Evolutionary conservation across 148 eudicot species (phyloP).

Genomic region (Rhododendron vialii): DNA sequence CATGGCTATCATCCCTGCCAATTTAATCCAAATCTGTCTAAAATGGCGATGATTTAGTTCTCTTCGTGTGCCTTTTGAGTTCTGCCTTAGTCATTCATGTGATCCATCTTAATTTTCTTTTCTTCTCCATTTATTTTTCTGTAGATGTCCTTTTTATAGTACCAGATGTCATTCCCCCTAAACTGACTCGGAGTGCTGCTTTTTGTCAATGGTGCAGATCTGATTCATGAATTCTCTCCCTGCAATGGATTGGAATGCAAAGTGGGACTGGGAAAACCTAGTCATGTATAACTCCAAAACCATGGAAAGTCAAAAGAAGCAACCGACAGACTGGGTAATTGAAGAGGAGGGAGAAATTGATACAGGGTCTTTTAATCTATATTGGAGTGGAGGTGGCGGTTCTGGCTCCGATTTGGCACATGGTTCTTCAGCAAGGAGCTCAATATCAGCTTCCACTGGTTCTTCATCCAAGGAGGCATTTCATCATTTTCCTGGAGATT

Average conservation of each 20-base stretch:
- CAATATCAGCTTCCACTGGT: conserved; percentile 71
- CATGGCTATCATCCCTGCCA: neutral
- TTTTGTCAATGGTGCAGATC: conserved; percentile 18
- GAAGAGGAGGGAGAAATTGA: conserved; percentile 65
- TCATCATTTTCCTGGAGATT: conserved; percentile 42
- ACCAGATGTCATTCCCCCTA: neutral
- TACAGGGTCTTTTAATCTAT: conserved; percentile 63
- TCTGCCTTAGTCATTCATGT: neutral
- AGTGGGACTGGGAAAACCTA: conserved; percentile 86
- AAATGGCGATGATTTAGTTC: neutral
- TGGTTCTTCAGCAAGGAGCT: conserved; percentile 73
- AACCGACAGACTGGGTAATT: conserved; percentile 50
- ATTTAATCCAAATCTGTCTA: neutral
- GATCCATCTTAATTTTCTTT: neutral
- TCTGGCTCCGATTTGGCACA: conserved; percentile 57
- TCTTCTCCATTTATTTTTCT: neutral
- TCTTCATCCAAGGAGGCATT: conserved; percentile 49
- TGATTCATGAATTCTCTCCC: conserved; percentile 31
- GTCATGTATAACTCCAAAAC: conserved; percentile 52
- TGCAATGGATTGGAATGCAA: conserved; percentile 76
- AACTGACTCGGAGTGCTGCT: neutral
- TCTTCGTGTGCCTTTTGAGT: neutral
- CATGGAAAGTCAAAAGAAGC: conserved; percentile 53
- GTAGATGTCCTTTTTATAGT: neutral
- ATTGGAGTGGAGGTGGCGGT: conserved; percentile 44